Conservation (phyloP, 2,329 filamentous ascomycete species). For the Aspergillus neoniger region DNA sequence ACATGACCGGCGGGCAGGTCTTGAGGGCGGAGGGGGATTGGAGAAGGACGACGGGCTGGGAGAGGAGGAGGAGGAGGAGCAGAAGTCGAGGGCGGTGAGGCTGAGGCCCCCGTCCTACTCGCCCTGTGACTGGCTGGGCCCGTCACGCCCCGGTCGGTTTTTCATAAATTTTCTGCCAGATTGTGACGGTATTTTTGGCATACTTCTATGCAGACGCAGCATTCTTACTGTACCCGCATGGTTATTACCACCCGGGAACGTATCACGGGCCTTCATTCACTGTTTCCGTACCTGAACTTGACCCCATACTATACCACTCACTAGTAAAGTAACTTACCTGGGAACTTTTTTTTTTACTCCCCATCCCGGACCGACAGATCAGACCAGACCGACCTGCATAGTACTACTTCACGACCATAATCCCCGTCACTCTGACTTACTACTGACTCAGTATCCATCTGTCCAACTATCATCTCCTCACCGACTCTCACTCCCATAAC, state of each 20-base stretch:
- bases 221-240: neutral
- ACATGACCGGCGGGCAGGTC: conserved; percentile 43
- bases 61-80: conserved; percentile 15
- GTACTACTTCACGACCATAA: neutral
- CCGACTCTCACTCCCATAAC: neutral
- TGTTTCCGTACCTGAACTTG: neutral
- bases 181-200: conserved; percentile 1
- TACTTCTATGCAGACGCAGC: neutral
- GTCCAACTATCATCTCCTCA: neutral
- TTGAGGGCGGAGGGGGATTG: conserved; percentile 16
- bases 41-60: conserved; percentile 18
- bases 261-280: neutral
- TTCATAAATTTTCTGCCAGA: conserved; percentile 11
- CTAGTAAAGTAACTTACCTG: conserved; percentile 5
- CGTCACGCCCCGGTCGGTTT: conserved; percentile 5
- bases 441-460: neutral
- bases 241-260: neutral
- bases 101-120: neutral
- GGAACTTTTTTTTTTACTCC: neutral
- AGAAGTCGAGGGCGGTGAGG: conserved; percentile 15
- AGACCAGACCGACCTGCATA: neutral
- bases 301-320: conserved; percentile 8
- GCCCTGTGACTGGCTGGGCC: conserved; percentile 6
- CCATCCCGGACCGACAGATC: neutral
- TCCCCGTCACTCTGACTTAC: neutral